phyloP scores from a whole-genome alignment of 352 stramenopile genomes.

The Globisporangium spinosum region DNA sequence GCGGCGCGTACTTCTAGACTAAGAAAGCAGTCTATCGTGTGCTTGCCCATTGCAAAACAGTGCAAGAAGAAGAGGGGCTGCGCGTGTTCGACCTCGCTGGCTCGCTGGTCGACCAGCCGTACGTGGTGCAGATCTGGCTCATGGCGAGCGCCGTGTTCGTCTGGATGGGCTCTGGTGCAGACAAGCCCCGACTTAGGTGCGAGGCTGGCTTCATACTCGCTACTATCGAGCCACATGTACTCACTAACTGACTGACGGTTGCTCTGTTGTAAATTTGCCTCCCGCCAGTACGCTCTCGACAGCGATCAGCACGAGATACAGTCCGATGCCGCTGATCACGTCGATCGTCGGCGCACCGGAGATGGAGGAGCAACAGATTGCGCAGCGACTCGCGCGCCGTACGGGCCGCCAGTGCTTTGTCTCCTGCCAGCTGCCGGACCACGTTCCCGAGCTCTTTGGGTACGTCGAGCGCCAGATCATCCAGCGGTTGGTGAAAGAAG shows the following conservation, averaged over 20 bases:
- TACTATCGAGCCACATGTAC: not conserved
- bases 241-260: not conserved
- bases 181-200: conserved; percentile 41
- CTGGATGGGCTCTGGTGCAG: conserved; percentile 60
- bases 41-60: not conserved
- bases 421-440: conserved; percentile 72
- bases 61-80: conserved; percentile 10
- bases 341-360: conserved; percentile 61
- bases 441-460: conserved; percentile 63
- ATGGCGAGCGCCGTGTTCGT: conserved; percentile 66
- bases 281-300: conserved; percentile 62
- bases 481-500: conserved; percentile 46
- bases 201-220: not conserved
- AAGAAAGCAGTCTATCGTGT: not conserved
- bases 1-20: not conserved
- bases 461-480: conserved; percentile 70
- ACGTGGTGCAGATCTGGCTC: conserved; percentile 70
- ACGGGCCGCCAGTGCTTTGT: conserved; percentile 76
- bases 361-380: conserved; percentile 82
- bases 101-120: conserved; percentile 63
- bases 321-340: conserved; percentile 74
- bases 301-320: conserved; percentile 72
- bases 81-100: conserved; percentile 53
- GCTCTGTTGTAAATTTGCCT: not conserved
- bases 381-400: conserved; percentile 59